These are phyloP conservation scores for Isatis tinctoria DNA, from an alignment of 345 rosid species.

Conservation along the genomic window DNA sequence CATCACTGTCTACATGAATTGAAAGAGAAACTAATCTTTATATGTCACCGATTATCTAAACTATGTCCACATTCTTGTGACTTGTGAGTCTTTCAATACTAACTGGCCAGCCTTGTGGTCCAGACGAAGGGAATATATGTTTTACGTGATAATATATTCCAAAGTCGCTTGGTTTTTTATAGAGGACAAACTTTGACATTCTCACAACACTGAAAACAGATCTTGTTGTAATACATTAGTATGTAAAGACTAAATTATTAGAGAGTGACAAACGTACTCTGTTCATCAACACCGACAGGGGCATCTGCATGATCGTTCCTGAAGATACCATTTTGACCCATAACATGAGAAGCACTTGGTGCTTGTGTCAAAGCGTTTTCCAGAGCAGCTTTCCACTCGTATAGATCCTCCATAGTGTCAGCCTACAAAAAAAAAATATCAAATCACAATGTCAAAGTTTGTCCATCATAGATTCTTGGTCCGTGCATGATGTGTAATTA, in stretches of 20 bases:
- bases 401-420: conserved; percentile 77
- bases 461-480: neutral
- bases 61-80: neutral
- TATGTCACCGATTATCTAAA: neutral
- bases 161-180: neutral
- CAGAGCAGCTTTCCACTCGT: conserved; percentile 89
- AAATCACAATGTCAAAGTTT: neutral
- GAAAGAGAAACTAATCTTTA: conserved; percentile 10
- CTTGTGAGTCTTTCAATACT: conserved; percentile 4
- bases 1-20: conserved; percentile 12
- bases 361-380: conserved; percentile 90
- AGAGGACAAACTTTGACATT: neutral
- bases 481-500: neutral
- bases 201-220: neutral
- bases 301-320: conserved; percentile 63
- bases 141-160: conserved; percentile 1
- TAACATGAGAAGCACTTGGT: conserved; percentile 65
- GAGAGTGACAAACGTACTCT: conserved; percentile 26
- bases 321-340: conserved; percentile 78
- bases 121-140: conserved; percentile 1
- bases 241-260: neutral
- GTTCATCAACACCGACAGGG: conserved; percentile 40
- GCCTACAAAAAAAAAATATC: conserved; percentile 51
- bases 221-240: neutral
- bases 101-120: conserved; percentile 2